Conservation (phyloP, 805 yeast genomes). For the Torulaspora quercuum region DNA sequence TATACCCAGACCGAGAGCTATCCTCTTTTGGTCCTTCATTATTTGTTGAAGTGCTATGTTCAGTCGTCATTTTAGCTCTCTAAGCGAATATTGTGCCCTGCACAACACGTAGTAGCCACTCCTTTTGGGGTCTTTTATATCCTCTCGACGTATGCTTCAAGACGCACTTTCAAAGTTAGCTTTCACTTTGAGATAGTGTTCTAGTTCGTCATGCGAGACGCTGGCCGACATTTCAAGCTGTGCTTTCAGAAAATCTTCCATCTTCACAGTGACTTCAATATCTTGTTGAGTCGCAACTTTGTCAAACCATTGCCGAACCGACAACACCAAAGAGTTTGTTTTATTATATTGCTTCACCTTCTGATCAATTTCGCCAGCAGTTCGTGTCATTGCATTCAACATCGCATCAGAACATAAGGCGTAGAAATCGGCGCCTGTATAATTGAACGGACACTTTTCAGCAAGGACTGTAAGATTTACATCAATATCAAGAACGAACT, state of each 20-base stretch:
- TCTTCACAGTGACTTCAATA: slow-evolving; percentile 60
- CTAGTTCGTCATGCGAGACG: slow-evolving; percentile 81
- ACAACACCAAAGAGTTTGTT: slow-evolving; percentile 44
- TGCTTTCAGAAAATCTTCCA: slow-evolving; percentile 77
- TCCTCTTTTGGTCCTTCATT: too few relatives aligned
- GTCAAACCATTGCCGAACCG: slow-evolving; percentile 89
- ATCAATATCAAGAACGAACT: slow-evolving; percentile 58
- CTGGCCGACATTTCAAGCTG: slow-evolving; percentile 70
- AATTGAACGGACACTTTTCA: slow-evolving; percentile 75
- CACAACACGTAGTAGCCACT: too few relatives aligned
- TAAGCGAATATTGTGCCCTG: too few relatives aligned
- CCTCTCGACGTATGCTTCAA: too few relatives aligned
- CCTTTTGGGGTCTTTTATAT: too few relatives aligned
- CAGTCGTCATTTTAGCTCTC: too few relatives aligned
- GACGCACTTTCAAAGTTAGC: slow-evolving; percentile 64
- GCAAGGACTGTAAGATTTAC: slow-evolving; percentile 63
- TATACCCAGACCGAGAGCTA: too few relatives aligned
- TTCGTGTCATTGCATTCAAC: slow-evolving; percentile 93
- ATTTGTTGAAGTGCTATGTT: too few relatives aligned
- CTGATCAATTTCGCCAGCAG: slow-evolving; percentile 69
- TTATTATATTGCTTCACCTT: slow-evolving; percentile 55
- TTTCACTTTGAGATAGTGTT: slow-evolving; percentile 76
- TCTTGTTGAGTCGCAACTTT: slow-evolving; percentile 67
- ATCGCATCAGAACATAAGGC: slow-evolving; percentile 94
- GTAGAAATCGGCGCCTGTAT: slow-evolving; percentile 97